Conservation (phyloP, 2,329 filamentous ascomycete genomes). For the Diaporthe eres region DNA sequence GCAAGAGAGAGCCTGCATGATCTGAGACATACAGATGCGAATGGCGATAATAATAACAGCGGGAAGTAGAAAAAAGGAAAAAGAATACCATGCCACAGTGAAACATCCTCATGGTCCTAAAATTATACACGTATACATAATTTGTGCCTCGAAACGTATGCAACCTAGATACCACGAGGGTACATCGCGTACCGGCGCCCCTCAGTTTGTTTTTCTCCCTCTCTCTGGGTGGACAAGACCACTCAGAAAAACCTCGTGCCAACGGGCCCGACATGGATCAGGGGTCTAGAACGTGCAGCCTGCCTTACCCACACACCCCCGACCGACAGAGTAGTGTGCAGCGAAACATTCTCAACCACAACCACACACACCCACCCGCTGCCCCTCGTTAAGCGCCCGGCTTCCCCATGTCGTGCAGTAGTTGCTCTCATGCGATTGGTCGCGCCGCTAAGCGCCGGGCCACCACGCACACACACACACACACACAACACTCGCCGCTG, state of each 20-base stretch:
- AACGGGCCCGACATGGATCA: constrained; percentile 35
- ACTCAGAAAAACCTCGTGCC: constrained; percentile 5
- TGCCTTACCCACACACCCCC: background rate
- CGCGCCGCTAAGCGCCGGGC: constrained; percentile 18
- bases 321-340: background rate
- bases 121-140: background rate
- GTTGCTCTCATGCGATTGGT: background rate
- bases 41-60: background rate
- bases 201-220: background rate
- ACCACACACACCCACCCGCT: background rate
- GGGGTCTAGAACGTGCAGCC: constrained; percentile 30
- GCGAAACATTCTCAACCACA: background rate
- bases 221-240: background rate
- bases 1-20: constrained; percentile 4
- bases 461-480: constrained; percentile 14
- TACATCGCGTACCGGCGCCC: background rate
- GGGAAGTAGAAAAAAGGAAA: background rate
- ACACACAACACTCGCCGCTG: background rate
- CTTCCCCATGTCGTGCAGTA: constrained; percentile 42
- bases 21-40: constrained; percentile 11
- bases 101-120: background rate
- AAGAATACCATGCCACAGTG: background rate
- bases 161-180: background rate
- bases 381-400: constrained; percentile 39
- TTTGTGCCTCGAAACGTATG: background rate